These are phyloP conservation scores for Floccularia luteovirens DNA, from an alignment of 768 basidiomycete species.

Conservation along the genomic window DNA sequence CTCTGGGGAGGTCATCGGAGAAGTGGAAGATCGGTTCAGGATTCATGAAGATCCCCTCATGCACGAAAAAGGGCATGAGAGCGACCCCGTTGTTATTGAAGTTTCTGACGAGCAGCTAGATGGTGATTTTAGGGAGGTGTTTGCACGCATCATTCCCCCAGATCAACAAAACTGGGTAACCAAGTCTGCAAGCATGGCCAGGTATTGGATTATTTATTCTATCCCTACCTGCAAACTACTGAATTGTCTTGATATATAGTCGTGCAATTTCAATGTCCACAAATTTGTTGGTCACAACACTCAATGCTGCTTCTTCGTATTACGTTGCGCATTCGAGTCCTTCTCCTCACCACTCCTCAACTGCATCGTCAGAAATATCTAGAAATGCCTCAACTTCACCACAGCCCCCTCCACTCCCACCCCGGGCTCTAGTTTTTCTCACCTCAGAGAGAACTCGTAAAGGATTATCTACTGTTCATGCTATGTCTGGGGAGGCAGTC, in stretches of 20 bases:
- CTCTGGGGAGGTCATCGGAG: conserved; percentile 64
- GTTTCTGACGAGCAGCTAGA: conserved; percentile 44
- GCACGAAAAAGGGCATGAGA: conserved; percentile 37
- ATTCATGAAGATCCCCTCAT: conserved; percentile 57
- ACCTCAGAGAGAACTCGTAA: conserved; percentile 52
- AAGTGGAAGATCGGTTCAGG: conserved; percentile 49
- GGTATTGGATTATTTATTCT: conserved; percentile 26
- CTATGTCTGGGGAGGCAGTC: conserved; percentile 58
- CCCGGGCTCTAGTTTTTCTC: conserved; percentile 47
- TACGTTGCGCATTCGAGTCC: conserved; percentile 56
- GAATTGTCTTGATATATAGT: conserved; percentile 22
- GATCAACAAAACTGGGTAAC: conserved; percentile 69
- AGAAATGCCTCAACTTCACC: conserved; percentile 11
- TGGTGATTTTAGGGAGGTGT: conserved; percentile 39
- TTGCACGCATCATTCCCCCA: conserved; percentile 54
- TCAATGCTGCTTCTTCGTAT: conserved; percentile 51
- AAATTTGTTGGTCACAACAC: conserved; percentile 51
- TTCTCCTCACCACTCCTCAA: conserved; percentile 29
- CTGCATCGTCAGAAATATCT: conserved; percentile 9
- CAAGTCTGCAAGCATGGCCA: conserved; percentile 51
- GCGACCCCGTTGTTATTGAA: conserved; percentile 67
- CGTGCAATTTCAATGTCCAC: conserved; percentile 64
- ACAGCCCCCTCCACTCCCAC: conserved; percentile 27
- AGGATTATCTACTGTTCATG: conserved; percentile 53
- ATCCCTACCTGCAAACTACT: too few species aligned